These are phyloP conservation scores for Aspergillaceae sp. DNA, from an alignment of 2,329 filamentous ascomycete genomes.

Conservation along the genomic window DNA sequence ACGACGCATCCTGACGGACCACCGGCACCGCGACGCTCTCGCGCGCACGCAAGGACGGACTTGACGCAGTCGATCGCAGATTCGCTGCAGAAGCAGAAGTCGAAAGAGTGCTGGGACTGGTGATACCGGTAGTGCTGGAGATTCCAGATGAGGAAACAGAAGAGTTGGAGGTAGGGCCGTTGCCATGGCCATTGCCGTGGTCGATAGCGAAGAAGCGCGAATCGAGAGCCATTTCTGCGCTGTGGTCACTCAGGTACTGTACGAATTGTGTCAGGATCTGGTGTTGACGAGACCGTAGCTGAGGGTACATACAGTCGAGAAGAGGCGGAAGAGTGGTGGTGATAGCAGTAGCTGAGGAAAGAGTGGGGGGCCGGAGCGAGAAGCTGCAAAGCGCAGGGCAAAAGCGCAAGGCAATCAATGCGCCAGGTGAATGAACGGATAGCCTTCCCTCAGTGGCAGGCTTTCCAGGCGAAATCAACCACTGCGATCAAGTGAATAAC, in stretches of 20 bases:
- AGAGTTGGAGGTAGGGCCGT: conserved; percentile 26
- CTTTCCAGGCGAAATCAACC: too few species aligned
- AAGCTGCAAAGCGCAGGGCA: not conserved
- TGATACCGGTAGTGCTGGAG: conserved; percentile 28
- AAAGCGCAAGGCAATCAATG: too few species aligned
- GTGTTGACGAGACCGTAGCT: conserved; percentile 30
- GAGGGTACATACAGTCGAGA: conserved; percentile 33
- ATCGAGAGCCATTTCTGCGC: conserved; percentile 35
- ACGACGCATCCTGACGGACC: conserved; percentile 36
- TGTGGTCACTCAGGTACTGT: conserved; percentile 31
- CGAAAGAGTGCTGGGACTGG: conserved; percentile 27
- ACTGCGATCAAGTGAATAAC: not conserved
- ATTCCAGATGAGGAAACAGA: conserved; percentile 26
- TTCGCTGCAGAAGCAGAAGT: conserved; percentile 28
- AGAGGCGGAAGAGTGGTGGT: conserved; percentile 3
- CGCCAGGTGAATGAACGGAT: too few species aligned
- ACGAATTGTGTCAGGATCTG: conserved; percentile 31
- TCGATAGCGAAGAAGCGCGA: conserved; percentile 25
- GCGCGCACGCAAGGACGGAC: conserved; percentile 65
- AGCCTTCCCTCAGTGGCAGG: too few species aligned
- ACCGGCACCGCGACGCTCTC: conserved; percentile 54
- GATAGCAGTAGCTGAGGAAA: not conserved
- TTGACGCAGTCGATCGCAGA: conserved; percentile 60
- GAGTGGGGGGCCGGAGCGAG: not conserved
- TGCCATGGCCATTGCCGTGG: conserved; percentile 21